These are phyloP conservation scores for Diaporthe vexans DNA, from an alignment of 2,329 filamentous ascomycete species.

Conservation along the genomic window DNA sequence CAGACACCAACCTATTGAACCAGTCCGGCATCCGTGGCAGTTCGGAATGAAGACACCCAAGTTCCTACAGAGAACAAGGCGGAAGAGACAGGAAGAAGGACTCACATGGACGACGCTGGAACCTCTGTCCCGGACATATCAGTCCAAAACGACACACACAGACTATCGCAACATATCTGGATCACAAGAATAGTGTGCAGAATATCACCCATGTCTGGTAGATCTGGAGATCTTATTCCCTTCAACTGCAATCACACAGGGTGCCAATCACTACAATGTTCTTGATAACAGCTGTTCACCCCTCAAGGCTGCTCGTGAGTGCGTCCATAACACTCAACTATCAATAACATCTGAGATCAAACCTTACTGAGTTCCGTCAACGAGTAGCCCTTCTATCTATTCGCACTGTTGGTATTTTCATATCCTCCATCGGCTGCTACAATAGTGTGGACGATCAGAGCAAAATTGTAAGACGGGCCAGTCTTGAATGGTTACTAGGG, in stretches of 20 bases:
- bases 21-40: conserved; percentile 15
- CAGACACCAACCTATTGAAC: conserved; percentile 15
- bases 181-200: not conserved
- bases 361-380: not conserved
- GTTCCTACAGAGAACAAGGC: conserved; percentile 13
- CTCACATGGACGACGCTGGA: conserved; percentile 23
- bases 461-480: not conserved
- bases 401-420: not conserved
- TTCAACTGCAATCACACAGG: not conserved
- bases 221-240: not conserved
- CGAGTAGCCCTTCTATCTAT: not conserved
- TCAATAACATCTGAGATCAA: not conserved
- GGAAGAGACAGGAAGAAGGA: not conserved
- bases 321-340: not conserved
- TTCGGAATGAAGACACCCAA: conserved; percentile 23
- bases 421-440: not conserved
- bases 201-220: not conserved
- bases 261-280: not conserved
- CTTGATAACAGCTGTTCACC: not conserved
- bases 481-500: not conserved
- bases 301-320: not conserved
- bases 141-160: not conserved
- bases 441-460: not conserved
- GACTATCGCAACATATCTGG: not conserved
- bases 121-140: conserved; percentile 10